Conservation (phyloP, 805 yeast genomes). For the Sugiyamaella valdiviana region DNA sequence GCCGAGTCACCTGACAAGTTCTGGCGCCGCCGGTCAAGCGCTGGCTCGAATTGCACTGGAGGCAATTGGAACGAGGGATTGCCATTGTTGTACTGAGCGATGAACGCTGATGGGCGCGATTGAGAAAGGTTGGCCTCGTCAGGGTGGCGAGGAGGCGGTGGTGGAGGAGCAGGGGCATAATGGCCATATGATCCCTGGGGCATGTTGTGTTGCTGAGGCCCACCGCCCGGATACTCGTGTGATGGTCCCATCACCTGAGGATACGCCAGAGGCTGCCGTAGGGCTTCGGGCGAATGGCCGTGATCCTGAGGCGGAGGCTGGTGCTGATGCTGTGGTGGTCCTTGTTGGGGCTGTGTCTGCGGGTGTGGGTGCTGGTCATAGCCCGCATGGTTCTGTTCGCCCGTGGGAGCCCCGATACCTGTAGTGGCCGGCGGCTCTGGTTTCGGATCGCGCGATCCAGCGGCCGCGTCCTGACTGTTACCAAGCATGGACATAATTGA, state of each 20-base stretch:
- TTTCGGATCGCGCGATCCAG: not conserved
- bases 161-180: not conserved
- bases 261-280: not conserved
- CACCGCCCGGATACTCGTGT: not conserved
- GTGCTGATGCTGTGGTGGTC: not conserved
- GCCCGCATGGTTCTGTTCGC: not conserved
- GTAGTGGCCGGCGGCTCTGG: not conserved
- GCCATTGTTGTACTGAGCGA: slow-evolving; percentile 11
- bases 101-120: slow-evolving; percentile 12
- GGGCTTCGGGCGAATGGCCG: not conserved
- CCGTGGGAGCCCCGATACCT: not conserved
- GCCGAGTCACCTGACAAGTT: slow-evolving; percentile 15
- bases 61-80: slow-evolving; percentile 21
- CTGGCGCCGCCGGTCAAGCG: slow-evolving; percentile 20
- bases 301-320: not conserved
- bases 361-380: not conserved
- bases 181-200: not conserved
- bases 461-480: not conserved
- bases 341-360: no score
- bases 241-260: not conserved
- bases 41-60: slow-evolving; percentile 27
- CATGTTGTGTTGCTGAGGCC: slow-evolving; percentile 2
- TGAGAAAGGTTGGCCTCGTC: no score
- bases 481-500: slow-evolving; percentile 3
- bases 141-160: no score